Conservation (phyloP, 2,329 filamentous ascomycete genomes). For the Colletotrichum gloeosporioides region DNA sequence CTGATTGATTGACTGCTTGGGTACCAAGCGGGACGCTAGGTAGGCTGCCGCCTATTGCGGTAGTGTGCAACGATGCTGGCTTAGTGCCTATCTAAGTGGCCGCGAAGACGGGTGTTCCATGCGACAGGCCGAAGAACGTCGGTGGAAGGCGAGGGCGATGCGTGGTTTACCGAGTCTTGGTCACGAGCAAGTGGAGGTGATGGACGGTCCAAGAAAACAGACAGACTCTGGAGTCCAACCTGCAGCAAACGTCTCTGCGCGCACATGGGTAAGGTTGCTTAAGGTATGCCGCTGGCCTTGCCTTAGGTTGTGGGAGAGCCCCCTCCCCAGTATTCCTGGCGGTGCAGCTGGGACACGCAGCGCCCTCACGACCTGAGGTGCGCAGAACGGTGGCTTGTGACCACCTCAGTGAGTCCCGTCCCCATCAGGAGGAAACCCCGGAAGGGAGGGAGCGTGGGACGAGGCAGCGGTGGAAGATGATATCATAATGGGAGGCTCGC, state of each 20-base stretch:
- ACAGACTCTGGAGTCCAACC: background rate
- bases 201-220: background rate
- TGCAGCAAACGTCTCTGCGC: background rate
- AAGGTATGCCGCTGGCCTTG: background rate
- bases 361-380: background rate
- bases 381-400: background rate
- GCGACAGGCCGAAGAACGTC: background rate
- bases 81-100: background rate
- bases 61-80: background rate
- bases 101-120: background rate
- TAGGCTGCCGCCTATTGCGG: background rate
- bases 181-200: background rate
- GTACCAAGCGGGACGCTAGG: background rate
- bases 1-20: background rate
- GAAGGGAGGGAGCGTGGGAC: background rate
- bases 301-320: too few relatives aligned
- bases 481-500: background rate
- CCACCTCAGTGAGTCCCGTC: background rate
- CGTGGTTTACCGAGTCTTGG: background rate
- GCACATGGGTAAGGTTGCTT: background rate
- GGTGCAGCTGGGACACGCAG: background rate
- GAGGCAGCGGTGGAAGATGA: slow-evolving; percentile 8
- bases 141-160: background rate
- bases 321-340: background rate
- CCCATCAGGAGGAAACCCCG: background rate